Base-by-base conservation (phyloP, 345 rosid genomes). In the Gossypium stocksii region DNA sequence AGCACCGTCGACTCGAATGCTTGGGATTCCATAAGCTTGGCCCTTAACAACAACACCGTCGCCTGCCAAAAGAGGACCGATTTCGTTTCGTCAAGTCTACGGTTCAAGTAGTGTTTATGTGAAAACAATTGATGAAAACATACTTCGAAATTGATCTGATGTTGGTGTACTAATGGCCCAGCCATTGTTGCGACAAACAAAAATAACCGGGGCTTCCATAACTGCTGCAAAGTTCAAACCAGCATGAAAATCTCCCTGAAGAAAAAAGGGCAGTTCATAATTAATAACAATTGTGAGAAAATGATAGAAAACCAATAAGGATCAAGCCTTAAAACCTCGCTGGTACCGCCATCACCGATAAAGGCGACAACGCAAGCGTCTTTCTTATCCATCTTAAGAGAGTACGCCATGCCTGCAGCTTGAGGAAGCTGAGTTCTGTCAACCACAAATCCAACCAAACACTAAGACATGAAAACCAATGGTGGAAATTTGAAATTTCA, bases 161-260 rank as follows among this genome's bases (percentile, higher is more conserved):
- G 84, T 71, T 25, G 83, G 85, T 52, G 97, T 92, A 65, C 97
- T 92, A 70, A 92, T 92, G 17, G 97, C 97, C 93, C 95, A 92
- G 74, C 97, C 95, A 66, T 90, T 92, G 87, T 92, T 92, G 7
- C 97, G 87, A 70, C 97, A 92, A 67, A 92, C 70, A 68, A 90
- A 90, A 59, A 92, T 74, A 0, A 92, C 89, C 0, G 97, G 97
- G 51, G 93, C 87, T 73, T 89, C 92, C 86, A 78, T 69, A 1
- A 92, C 97, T 3, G 97, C 95, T 63, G 93, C 97, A n/a, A 90
- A 92, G 82, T 92, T 92, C 83, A 92, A 57, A 34, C 86, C 92
- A 12, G 97, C 97, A 72, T 92, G 97, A 78, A 92, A 92, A 81
- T 92, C 95, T 67, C 97, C 97, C 97, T 90, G 80, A 20, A 70